phyloP scores from a whole-genome alignment of 2,329 filamentous ascomycete species.

The Cercospora sesami region DNA sequence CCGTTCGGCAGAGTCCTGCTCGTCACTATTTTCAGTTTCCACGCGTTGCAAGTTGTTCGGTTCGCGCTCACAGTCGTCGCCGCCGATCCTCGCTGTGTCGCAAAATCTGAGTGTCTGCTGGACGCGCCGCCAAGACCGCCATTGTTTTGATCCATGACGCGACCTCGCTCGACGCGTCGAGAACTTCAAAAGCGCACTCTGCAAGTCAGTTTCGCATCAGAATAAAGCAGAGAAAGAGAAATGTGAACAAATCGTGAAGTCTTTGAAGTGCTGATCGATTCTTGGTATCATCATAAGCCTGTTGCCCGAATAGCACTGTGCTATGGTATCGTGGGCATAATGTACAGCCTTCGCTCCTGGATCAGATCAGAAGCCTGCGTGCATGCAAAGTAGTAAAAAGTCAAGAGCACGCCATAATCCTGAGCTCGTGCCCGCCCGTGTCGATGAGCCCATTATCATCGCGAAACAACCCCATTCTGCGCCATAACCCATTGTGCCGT shows the following conservation, averaged over 20 bases:
- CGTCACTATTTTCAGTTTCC: neutral
- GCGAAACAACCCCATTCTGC: conserved; percentile 35
- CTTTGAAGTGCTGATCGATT: conserved; percentile 28
- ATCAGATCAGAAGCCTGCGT: conserved; percentile 30
- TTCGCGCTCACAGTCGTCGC: neutral
- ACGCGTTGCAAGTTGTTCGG: neutral
- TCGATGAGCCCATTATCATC: conserved; percentile 41
- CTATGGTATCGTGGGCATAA: conserved; percentile 29
- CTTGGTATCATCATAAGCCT: conserved; percentile 35
- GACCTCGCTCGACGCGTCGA: conserved; percentile 10
- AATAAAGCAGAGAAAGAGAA: neutral
- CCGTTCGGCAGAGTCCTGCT: neutral
- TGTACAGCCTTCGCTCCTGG: conserved; percentile 33
- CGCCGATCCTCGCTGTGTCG: neutral
- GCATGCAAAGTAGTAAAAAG: conserved; percentile 27
- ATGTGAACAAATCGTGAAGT: conserved; percentile 2
- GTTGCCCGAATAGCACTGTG: conserved; percentile 26
- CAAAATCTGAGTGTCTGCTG: neutral
- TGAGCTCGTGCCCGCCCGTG: conserved; percentile 35
- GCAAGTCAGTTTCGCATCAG: neutral
- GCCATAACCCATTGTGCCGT: conserved; percentile 36
- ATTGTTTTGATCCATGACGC: conserved; percentile 13
- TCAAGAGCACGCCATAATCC: conserved; percentile 31
- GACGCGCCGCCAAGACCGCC: conserved; percentile 3
- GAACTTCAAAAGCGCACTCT: neutral